Percentiles rank a stretch among this genome's conserved stretches.
Evolutionary conservation across 2,329 filamentous ascomycete genomes (phyloP).

Genomic region (Paramyrothecium roridum): DNA sequence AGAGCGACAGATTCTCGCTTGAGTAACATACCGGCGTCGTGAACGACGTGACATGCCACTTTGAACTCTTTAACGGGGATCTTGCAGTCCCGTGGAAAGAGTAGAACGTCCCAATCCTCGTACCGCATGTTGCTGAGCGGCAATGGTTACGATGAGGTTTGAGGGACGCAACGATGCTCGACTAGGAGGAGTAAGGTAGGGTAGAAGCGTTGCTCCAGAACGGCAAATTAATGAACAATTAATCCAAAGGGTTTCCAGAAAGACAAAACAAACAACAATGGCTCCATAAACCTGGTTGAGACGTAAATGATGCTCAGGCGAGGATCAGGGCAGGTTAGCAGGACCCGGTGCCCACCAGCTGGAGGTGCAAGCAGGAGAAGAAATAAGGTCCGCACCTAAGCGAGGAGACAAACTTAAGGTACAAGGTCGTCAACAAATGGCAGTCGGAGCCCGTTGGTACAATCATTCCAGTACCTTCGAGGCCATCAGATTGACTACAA

Average conservation of each 20-base stretch:
- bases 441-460: too few relatives aligned
- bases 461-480: too few relatives aligned
- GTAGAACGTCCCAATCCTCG: conserved; percentile 80
- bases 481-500: too few relatives aligned
- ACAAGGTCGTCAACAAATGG: too few relatives aligned
- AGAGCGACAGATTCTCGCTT: too few relatives aligned
- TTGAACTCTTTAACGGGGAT: conserved; percentile 79
- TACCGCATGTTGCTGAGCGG: conserved; percentile 62
- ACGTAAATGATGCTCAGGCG: too few relatives aligned
- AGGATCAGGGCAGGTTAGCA: too few relatives aligned
- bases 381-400: too few relatives aligned
- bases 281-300: background rate
- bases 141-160: conserved; percentile 1
- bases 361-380: too few relatives aligned
- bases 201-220: background rate
- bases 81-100: conserved; percentile 67
- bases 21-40: conserved; percentile 37
- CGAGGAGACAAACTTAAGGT: too few relatives aligned
- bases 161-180: background rate
- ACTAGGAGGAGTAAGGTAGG: conserved; percentile 2
- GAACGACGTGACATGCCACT: conserved; percentile 70
- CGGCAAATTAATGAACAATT: background rate
- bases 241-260: background rate
- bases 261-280: background rate
- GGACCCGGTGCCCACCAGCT: too few relatives aligned